These are phyloP conservation scores for Rosa lucieae DNA, from an alignment of 306 rosid genomes.

Conservation along the genomic window DNA sequence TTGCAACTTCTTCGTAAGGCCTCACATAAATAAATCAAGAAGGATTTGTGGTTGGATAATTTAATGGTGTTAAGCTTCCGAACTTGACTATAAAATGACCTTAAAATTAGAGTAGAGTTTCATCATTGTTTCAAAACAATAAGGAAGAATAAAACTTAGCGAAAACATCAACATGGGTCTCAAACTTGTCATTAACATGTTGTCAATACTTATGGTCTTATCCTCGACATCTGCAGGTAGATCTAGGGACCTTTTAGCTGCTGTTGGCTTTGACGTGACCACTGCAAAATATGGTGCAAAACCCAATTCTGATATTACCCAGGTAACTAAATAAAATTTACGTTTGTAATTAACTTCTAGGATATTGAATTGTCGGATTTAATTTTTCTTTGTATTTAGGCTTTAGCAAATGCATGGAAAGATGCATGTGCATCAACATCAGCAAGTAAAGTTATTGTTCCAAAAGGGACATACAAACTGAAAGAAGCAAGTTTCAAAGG, in stretches of 20 bases:
- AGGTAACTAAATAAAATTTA: too few relatives aligned
- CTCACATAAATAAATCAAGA: background rate
- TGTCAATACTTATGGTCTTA: background rate
- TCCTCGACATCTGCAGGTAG: background rate
- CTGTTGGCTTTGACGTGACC: constrained; percentile 10
- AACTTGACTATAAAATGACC: background rate
- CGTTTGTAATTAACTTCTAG: background rate
- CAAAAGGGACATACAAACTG: constrained; percentile 23
- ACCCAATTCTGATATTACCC: constrained; percentile 19
- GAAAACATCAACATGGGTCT: background rate
- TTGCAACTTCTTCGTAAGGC: background rate
- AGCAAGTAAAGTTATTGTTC: constrained; percentile 28
- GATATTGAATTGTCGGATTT: background rate
- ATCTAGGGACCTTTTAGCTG: background rate
- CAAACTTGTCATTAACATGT: background rate
- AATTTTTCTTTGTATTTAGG: constrained; percentile 15
- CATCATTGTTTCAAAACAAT: background rate
- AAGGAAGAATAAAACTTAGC: background rate
- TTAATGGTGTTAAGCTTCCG: background rate
- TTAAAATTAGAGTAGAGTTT: background rate
- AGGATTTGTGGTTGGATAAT: background rate
- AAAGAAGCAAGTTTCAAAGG: constrained; percentile 25
- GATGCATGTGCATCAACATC: constrained; percentile 35
- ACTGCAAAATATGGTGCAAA: constrained; percentile 24
- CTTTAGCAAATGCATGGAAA: constrained; percentile 33